Evolutionary conservation across 2,329 filamentous ascomycete species (phyloP), one percentile per base, ranked within the genome.

Genomic region (Fusarium nanum): DNA sequence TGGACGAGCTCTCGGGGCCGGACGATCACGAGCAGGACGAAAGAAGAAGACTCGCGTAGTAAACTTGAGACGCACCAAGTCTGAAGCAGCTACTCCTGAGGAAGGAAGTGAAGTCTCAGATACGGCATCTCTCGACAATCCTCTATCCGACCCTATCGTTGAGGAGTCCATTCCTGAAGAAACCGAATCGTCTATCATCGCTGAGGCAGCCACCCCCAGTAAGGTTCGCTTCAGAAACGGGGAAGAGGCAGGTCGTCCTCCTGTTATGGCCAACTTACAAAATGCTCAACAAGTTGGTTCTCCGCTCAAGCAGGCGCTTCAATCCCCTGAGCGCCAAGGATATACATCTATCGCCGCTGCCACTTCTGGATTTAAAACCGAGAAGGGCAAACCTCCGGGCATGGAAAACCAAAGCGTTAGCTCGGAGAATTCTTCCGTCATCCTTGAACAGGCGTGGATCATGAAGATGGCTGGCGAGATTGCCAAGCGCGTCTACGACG

Each of bases 401-500:
- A 76, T 75, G 64, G 80, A 77, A 71, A 74, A 75, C 76, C 78
- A 64, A 75, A 70, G 71, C 34, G 64, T 71, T 23, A 70, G 70
- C 56, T 85, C 84, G 1, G 86, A 88, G 32, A 83, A 82, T 7
- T 84, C 86, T 14, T 87, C 87, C 1, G 84, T 86, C 28, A 92
- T 93, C 50, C 83, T 93, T 27, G 92, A 94, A 77, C 91, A 93
- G 78, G 93, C 92, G 5, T 96, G 93, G 92, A 92, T 96, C 81
- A 89, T 91, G 83, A 96, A 97, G 83, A 96, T 99, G 88, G 94
- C 95, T 7, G 91, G 91, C 69, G 96, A 98, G 80, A 95, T 98
- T 74, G 93, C 94, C 37, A 86, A 90, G 53, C 91, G 93, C 59
- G 93, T 97, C 70, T 93, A 95, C 71, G 93, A 97, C 73, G 93